Evolutionary conservation across 1,284 basidiomycete species (phyloP), one percentile per base, ranked within the genome.

Genomic region (Moesziomyces sp.): DNA sequence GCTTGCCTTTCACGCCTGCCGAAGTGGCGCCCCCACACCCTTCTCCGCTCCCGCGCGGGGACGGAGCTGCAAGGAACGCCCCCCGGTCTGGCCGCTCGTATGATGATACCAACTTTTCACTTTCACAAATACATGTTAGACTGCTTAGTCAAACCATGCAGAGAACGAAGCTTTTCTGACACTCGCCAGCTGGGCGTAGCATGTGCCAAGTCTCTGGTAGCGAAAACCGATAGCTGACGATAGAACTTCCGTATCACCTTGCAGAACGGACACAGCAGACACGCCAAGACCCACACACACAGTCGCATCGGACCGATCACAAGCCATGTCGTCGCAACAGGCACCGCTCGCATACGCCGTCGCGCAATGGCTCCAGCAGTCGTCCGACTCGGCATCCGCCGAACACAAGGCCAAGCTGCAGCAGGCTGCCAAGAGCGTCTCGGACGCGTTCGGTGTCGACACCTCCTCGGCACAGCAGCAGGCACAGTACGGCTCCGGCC

Each of bases 271-370:
- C 30, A 34, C 30, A 68, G 55, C 30, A 68, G 55, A 43, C 21
- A 18, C 18, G 23, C 28, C 26, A 52, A 13, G n/a, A 18, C n/a
- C 21, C 21, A 23, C 42, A 49, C 46, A 46, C 18, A 46, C 46
- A 43, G 11, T 13, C 30, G 30, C 30, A 34, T 13, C 30, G 13
- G 30, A 34, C 11, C 13, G 10, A 10, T 19, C 43, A 5, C 9
- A 45, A 19, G 43, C 42, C 16, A 66, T 68, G 65, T 50, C 64
- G 23, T 61, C 63, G 30, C 63, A 71, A 49, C 66, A 66, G n/a
- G 63, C 72, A 47, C 68, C 64, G 5, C 56, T 82, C 30, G 80
- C 80, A 14, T 82, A 71, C 64, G 78, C 80, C 48, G 77, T 82
- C 19, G 75, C 70, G 30, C 57, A 71, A 49, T 82, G 80, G 80